A percentile compares a stretch with the other conserved stretches of the same genome.
Conservation (phyloP, 1,284 basidiomycete genomes). For the Dichomitus squalens region DNA sequence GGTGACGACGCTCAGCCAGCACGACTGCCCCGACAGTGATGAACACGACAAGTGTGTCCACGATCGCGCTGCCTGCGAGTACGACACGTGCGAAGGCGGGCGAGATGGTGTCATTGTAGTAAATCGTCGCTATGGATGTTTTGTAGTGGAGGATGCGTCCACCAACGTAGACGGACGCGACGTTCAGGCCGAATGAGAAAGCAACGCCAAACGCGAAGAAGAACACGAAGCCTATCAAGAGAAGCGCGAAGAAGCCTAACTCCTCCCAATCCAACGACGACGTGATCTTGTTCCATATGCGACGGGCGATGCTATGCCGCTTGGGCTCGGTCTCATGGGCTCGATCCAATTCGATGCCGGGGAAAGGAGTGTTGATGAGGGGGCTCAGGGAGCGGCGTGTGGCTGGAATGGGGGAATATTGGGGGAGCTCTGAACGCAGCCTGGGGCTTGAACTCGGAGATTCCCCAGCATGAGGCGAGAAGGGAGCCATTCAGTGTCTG, state of each 20-base stretch:
- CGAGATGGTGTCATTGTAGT: background rate
- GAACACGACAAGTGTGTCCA: background rate
- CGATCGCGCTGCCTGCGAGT: background rate
- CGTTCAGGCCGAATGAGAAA: conserved; percentile 1
- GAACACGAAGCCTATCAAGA: background rate
- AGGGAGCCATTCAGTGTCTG: background rate
- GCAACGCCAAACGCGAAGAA: background rate
- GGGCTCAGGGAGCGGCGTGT: background rate
- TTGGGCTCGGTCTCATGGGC: background rate
- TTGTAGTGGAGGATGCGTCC: background rate
- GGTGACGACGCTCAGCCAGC: background rate
- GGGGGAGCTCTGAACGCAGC: too few species aligned
- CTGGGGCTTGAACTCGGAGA: background rate
- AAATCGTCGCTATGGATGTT: background rate
- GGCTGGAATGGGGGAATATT: background rate
- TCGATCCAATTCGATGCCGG: background rate
- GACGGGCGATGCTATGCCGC: background rate
- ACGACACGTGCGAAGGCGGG: background rate
- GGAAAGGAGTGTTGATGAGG: background rate
- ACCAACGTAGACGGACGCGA: background rate
- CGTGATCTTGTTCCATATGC: background rate
- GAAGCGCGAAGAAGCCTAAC: background rate
- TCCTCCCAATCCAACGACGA: background rate
- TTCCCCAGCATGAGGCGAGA: background rate
- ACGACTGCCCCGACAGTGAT: background rate